Base-by-base conservation (phyloP, 2,329 filamentous ascomycete species). In the Colletotrichum destructivum region DNA sequence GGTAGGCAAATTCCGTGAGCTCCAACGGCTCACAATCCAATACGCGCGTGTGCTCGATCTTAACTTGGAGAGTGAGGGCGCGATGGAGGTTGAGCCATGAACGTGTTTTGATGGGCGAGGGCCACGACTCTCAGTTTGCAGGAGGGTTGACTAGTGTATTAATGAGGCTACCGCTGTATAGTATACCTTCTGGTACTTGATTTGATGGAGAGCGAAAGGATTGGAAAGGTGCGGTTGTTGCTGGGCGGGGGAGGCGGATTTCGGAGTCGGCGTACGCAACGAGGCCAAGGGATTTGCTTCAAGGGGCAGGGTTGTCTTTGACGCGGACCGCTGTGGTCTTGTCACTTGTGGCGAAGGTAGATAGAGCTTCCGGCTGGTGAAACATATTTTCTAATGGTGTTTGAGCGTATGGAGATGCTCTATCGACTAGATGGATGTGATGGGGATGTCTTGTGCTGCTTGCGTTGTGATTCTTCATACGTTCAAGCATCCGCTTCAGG, bases 11-110 rank as follows among this genome's bases (percentile, higher is more conserved):
- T 96, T 96, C 82, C 92, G 96, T 68, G 97, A 98, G 79, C 86
- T 99, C 40, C 96, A 99, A 81, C 89, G 96, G 35, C 89, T 98
- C 52, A 98, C 94, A n/a, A 94, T 98, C 35, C 96, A 97, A 74
- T 98, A 98, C 81, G 96, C 96, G 15, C 91, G 94, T 74, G 85
- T 95, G n/a, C 85, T 97, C 26, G 93, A 92, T 67, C 84, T 94
- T 47, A 87, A 85, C 8, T 75, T 85, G 7, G 85, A 86, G 56
- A 84, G 85, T 23, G 84, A 85, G 21, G 84, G 83, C 66, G 79
- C 81, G 9, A 85, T 85, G 83, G 84, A 84, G 21, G 38, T 71
- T 5, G 69, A 71, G 31, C 35, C n/a, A 60, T 54, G 15, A 47
- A 26, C 11, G 4, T 18, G 31, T 21, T 7, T 42, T 6, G 38